phyloP scores from a whole-genome alignment of 257 asterid species.

The Capsicum chinense region DNA sequence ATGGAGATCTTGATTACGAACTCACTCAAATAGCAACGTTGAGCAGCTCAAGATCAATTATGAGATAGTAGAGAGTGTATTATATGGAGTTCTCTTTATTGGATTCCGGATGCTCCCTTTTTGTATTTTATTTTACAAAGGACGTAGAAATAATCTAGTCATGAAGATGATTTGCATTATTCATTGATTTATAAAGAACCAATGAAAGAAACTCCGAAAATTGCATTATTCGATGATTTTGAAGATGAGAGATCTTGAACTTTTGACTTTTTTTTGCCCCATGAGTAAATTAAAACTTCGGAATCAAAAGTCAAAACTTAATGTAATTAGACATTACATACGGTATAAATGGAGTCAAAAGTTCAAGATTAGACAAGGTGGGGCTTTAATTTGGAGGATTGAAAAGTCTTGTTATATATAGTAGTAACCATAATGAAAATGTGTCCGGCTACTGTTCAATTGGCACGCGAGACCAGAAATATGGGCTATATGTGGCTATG shows the following conservation, averaged over 20 bases:
- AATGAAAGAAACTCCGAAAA: no score
- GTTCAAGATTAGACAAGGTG: neutral
- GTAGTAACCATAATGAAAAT: conserved; percentile 25
- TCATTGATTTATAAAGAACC: no score
- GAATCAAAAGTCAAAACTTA: neutral
- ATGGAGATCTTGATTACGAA: neutral
- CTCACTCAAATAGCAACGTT: neutral
- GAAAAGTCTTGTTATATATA: neutral
- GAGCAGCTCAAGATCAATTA: neutral
- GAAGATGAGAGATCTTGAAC: neutral
- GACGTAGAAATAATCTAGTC: no score
- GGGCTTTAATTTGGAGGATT: neutral
- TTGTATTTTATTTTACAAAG: no score
- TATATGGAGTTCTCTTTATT: neutral
- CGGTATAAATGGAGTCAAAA: neutral
- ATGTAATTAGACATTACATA: neutral
- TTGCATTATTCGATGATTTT: no score
- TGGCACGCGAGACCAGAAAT: conserved; percentile 35
- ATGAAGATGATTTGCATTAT: no score
- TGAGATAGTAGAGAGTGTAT: neutral
- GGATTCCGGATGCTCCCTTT: no score
- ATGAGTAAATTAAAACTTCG: neutral
- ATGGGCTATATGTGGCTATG: neutral
- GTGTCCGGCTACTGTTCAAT: conserved; percentile 30
- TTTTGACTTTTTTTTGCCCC: neutral